Percentiles rank a stretch among this genome's conserved stretches.
Conservation (phyloP, 768 basidiomycete species). For the Podaxis sp. region DNA sequence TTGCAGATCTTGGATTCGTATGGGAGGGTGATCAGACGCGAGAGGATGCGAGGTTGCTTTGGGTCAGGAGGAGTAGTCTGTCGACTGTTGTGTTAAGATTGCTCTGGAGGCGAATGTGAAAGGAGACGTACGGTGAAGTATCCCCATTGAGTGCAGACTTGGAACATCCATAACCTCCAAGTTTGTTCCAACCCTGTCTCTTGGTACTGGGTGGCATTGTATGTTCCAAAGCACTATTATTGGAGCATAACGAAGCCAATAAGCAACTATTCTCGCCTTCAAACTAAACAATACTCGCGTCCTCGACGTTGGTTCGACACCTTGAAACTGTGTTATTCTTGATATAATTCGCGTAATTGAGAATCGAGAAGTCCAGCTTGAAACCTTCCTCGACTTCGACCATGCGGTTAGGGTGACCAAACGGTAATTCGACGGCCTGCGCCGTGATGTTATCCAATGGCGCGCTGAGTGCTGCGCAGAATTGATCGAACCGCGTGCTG, state of each 20-base stretch:
- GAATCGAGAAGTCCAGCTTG: slow-evolving; percentile 53
- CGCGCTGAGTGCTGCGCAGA: slow-evolving; percentile 57
- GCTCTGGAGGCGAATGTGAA: not conserved
- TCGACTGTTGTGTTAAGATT: not conserved
- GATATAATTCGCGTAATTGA: slow-evolving; percentile 79
- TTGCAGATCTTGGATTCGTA: slow-evolving; percentile 38
- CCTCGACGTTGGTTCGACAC: slow-evolving; percentile 25
- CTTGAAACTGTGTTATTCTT: slow-evolving; percentile 34
- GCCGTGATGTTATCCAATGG: slow-evolving; percentile 32
- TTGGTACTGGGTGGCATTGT: slow-evolving; percentile 63
- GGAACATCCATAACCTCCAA: slow-evolving; percentile 90
- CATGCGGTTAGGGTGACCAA: slow-evolving; percentile 47
- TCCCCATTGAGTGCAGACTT: slow-evolving; percentile 95
- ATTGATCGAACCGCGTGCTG: slow-evolving; percentile 62
- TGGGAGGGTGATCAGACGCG: slow-evolving; percentile 56
- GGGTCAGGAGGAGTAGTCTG: slow-evolving; percentile 77
- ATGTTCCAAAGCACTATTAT: slow-evolving; percentile 82
- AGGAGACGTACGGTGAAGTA: slow-evolving; percentile 69
- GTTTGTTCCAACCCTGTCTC: slow-evolving; percentile 60
- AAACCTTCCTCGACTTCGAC: slow-evolving; percentile 45
- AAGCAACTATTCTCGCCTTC: not conserved
- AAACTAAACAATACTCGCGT: slow-evolving; percentile 23
- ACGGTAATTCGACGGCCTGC: slow-evolving; percentile 37
- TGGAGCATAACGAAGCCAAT: not conserved
- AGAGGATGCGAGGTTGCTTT: slow-evolving; percentile 72